Evolutionary conservation across 805 yeast genomes (phyloP), one percentile per base, ranked within the genome.

Genomic region (Yarrowia bubula): DNA sequence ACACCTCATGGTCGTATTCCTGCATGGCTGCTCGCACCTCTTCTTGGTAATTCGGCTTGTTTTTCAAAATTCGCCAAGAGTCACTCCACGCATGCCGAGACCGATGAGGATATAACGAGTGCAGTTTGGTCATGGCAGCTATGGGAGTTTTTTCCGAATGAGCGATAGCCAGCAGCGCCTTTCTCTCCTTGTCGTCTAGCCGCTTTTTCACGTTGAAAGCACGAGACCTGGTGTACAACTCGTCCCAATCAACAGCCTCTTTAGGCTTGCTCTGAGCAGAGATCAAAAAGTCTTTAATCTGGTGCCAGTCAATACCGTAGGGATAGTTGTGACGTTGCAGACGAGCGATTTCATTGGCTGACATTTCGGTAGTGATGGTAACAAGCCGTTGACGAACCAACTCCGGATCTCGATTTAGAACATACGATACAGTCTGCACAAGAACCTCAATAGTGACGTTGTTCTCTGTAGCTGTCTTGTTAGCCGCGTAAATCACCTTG

Each of bases 291-390:
- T 42, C 43, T 42, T 58, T 58, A 42, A 58, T 58, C 22, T 58
- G 64, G 8, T 43, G 32, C 64, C 64, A 58, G 51, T 58, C 64
- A 14, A 58, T 43, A 1, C 64, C 64, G 32, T 58, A 58, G 51
- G 64, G 64, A 35, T 58, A 58, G 35, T 58, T 58, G 64, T 58
- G 64, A 15, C 64, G 50, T n/a, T 58, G 64, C 3, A 58, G 33
- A 4, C 50, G 64, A 11, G 64, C 42, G 18, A 58, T 58, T 22
- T 58, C 64, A 15, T 44, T 44, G 8, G 48, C 38, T 2, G 64
- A 35, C 51, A 58, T 43, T 43, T 58, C 64, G 1, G 64, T 43
- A 22, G 64, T 58, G 51, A 58, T 58, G 1, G 33, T 18, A 17
- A 18, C 10, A 1, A 58, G 43, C n/a, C 64, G 4, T n/a, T 37